Evolutionary conservation across 2,329 filamentous ascomycete species (phyloP), one percentile per base, ranked within the genome.

Genomic region (Botrytis medusae): DNA sequence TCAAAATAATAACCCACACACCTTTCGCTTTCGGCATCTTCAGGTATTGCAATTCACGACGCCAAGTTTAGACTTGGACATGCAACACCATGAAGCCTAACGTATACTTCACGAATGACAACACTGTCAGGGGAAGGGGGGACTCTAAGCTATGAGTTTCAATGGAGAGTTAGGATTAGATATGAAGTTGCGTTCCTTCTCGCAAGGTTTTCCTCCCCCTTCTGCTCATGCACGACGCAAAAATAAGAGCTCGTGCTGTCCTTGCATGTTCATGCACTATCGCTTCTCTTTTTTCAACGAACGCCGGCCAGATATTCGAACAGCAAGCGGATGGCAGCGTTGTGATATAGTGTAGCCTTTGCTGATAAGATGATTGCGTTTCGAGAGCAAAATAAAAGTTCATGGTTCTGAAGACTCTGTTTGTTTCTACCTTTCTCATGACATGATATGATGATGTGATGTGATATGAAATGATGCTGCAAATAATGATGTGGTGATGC

Each of bases 1-100:
- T 69, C 71, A 69, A 72, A 72, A 72, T 72, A 72, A 72, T 72
- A 72, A 64, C 60, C 40, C 42, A 64, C 69, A 40, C 32, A 48
- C 63, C 46, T 72, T 72, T 69, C 29, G 22, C 51, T 72, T 70
- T 70, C 48, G 48, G n/a, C 64, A 25, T n/a, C 37, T 69, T 8
- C n/a, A 69, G 37, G 34, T 34, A 34, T 25, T 54, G 8, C 42
- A 68, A 51, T 54, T 67, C 22, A 37, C 61, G 32, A 40, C 14
- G 48, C 57, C 59, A 16, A 42, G 32, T 29, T 22, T 59, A 54
- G 46, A 57, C 42, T 25, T 25, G 46, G 60, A 37, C n/a, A 40
- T 14, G 22, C 42, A 60, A 60, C 42, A 63, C 20, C 20, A 37
- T 34, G 57, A 48, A 37, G 69, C 20, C 34, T 32, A 29, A 48